phyloP scores from a whole-genome alignment of 306 rosid genomes.

The Trifolium subterraneum region DNA sequence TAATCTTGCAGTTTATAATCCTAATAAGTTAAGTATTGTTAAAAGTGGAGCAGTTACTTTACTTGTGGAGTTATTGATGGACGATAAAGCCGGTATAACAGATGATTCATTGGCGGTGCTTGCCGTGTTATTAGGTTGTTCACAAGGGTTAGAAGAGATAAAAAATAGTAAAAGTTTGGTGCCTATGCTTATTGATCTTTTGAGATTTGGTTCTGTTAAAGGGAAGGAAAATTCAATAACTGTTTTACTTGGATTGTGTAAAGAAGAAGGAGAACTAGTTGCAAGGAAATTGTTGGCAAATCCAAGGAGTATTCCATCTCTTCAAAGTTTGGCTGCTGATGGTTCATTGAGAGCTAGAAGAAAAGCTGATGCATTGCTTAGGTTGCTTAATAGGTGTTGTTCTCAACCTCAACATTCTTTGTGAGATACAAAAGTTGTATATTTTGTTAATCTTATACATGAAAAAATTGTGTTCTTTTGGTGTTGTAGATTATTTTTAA shows the following conservation, averaged over 20 bases:
- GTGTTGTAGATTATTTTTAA: constrained; percentile 3
- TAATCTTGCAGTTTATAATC: constrained; percentile 75
- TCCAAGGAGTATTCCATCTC: constrained; percentile 83
- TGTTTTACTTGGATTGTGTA: constrained; percentile 77
- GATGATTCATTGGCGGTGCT: constrained; percentile 80
- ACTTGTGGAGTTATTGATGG: constrained; percentile 72
- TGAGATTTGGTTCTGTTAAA: constrained; percentile 86
- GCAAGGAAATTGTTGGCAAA: constrained; percentile 72
- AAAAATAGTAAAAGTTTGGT: constrained; percentile 67
- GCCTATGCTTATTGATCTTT: constrained; percentile 81
- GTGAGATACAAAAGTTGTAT: constrained; percentile 35
- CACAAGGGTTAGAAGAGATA: constrained; percentile 72
- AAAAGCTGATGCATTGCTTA: constrained; percentile 84
- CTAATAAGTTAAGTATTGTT: constrained; percentile 68
- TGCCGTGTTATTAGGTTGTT: constrained; percentile 68
- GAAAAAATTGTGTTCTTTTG: not conserved
- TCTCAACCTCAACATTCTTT: constrained; percentile 63
- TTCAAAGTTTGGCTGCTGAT: constrained; percentile 73
- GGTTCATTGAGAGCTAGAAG: constrained; percentile 83
- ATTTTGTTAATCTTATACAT: constrained; percentile 26
- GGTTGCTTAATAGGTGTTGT: constrained; percentile 81
- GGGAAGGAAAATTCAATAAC: constrained; percentile 88
- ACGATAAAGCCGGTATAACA: constrained; percentile 83
- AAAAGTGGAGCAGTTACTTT: constrained; percentile 64
- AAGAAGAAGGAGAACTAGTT: constrained; percentile 82